phyloP scores from a whole-genome alignment of 2,329 filamentous ascomycete species.

The Neofusicoccum cordaticola region DNA sequence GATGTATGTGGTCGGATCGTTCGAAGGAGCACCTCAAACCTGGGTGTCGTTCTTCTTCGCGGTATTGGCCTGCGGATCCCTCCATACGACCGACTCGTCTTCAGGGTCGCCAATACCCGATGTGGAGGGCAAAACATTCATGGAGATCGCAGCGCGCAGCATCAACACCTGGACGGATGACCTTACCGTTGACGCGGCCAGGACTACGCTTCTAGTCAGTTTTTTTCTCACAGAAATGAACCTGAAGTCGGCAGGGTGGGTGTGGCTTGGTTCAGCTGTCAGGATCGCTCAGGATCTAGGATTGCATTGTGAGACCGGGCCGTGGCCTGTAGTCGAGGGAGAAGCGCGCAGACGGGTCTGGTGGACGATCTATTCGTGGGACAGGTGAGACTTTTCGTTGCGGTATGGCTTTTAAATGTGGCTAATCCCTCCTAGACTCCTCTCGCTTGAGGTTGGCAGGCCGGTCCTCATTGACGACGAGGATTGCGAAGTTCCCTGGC shows the following conservation, averaged over 20 bases:
- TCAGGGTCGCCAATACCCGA: slow-evolving; percentile 55
- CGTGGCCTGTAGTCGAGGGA: slow-evolving; percentile 71
- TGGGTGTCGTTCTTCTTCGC: slow-evolving; percentile 81
- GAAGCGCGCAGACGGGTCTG: slow-evolving; percentile 87
- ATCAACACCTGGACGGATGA: slow-evolving; percentile 82
- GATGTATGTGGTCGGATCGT: slow-evolving; percentile 65
- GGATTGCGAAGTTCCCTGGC: slow-evolving; percentile 82
- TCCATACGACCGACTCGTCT: slow-evolving; percentile 64
- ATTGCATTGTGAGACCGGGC: slow-evolving; percentile 70
- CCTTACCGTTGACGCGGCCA: slow-evolving; percentile 71
- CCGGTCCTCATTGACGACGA: slow-evolving; percentile 81
- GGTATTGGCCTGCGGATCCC: slow-evolving; percentile 75
- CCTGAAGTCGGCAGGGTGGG: slow-evolving; percentile 78
- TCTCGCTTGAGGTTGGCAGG: slow-evolving; percentile 76
- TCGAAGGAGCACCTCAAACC: slow-evolving; percentile 60
- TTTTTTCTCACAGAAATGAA: slow-evolving; percentile 85
- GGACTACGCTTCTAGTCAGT: slow-evolving; percentile 68
- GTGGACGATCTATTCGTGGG: slow-evolving; percentile 92
- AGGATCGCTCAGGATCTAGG: slow-evolving; percentile 80
- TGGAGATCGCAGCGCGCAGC: slow-evolving; percentile 67
- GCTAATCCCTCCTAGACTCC: slow-evolving; percentile 48
- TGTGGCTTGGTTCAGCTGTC: slow-evolving; percentile 78
- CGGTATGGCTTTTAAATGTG: not conserved
- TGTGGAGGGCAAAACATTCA: slow-evolving; percentile 59
- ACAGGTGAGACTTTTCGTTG: slow-evolving; percentile 56